A percentile compares a stretch with the other conserved stretches of the same genome.
Conservation (phyloP, 1,139 yeast genomes). For the Kluyveromyces sp. region DNA sequence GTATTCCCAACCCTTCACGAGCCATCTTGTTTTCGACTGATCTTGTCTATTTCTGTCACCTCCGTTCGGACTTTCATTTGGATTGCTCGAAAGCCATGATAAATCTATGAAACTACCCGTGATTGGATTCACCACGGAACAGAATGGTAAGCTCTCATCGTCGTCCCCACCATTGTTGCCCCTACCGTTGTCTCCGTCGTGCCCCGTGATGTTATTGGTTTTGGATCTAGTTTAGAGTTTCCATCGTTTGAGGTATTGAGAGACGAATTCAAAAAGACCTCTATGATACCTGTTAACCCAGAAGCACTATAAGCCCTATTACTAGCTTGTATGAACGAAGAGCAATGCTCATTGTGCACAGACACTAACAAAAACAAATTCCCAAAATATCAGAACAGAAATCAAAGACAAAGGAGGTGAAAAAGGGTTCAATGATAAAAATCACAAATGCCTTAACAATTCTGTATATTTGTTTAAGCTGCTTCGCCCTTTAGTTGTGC, state of each 20-base stretch:
- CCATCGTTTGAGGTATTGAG: background rate
- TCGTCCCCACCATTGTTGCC: background rate
- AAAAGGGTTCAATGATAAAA: too few relatives aligned
- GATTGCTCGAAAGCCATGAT: conserved; percentile 25
- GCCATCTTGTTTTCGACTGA: conserved; percentile 37
- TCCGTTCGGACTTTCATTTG: conserved; percentile 13
- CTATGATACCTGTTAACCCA: background rate
- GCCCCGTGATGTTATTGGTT: background rate
- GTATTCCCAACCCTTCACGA: conserved; percentile 62
- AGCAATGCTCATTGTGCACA: background rate
- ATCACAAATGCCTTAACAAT: too few relatives aligned
- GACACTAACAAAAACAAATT: too few relatives aligned
- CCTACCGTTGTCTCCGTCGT: background rate
- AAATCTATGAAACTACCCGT: conserved; percentile 29
- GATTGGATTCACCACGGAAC: conserved; percentile 28
- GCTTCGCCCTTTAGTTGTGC: too few relatives aligned
- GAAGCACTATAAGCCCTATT: background rate
- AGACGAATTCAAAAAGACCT: background rate
- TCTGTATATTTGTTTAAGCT: too few relatives aligned
- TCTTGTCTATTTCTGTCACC: conserved; percentile 8
- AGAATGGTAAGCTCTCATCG: conserved; percentile 15
- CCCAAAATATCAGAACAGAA: too few relatives aligned
- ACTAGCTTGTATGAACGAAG: background rate
- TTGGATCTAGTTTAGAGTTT: background rate
- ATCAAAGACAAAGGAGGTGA: too few relatives aligned